Conservation (phyloP, 1,284 basidiomycete genomes). For the Cutaneotrichosporon sp. region DNA sequence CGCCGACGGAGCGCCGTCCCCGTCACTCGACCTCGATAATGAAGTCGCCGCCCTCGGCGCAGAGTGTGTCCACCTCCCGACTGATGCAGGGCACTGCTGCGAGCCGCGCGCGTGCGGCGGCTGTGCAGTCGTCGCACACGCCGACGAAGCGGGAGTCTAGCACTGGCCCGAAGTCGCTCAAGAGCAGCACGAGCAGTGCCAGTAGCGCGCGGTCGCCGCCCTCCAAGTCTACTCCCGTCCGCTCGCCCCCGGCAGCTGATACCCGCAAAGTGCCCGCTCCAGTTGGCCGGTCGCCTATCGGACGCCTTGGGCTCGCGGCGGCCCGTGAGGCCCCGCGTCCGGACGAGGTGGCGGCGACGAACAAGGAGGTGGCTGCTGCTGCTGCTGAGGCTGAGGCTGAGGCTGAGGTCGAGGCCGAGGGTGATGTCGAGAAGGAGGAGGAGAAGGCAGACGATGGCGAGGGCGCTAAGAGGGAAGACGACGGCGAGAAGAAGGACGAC, state of each 20-base stretch:
- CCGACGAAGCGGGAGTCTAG: not conserved
- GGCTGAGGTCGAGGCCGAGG: not conserved
- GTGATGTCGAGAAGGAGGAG: not conserved
- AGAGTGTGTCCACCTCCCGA: conserved; percentile 9
- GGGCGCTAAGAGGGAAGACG: not conserved
- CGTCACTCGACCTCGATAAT: not conserved
- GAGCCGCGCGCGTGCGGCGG: conserved; percentile 23
- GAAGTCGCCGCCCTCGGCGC: conserved; percentile 6
- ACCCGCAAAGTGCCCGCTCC: not conserved
- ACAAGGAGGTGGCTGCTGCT: not conserved
- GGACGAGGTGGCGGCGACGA: not conserved
- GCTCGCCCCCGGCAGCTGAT: not conserved
- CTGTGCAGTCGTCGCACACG: conserved; percentile 3
- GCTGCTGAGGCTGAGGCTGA: not conserved
- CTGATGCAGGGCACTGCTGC: conserved; percentile 25
- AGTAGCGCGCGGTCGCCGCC: not conserved
- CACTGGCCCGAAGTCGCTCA: not conserved
- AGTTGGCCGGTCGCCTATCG: conserved; percentile 7
- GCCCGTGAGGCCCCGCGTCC: conserved; percentile 13
- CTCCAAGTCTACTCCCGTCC: not conserved
- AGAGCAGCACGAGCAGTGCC: not conserved
- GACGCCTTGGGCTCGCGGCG: conserved; percentile 15
- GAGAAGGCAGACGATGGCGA: not conserved
- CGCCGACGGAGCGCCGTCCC: not conserved
- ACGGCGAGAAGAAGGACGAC: not conserved